Conservation (phyloP, 2,329 filamentous ascomycete genomes). For the Endoconidiophora polonica region DNA sequence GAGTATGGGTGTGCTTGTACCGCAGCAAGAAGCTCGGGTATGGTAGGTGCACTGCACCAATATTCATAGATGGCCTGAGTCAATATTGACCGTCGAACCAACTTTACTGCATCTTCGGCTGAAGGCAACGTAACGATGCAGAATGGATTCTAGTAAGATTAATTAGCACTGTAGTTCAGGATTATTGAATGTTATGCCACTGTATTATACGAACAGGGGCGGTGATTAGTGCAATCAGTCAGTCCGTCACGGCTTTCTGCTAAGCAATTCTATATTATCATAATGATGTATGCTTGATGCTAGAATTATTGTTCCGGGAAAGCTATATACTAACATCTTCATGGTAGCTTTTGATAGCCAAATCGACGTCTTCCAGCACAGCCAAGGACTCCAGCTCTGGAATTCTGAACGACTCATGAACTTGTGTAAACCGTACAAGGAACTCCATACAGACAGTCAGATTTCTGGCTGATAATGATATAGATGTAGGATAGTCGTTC, state of each 20-base stretch:
- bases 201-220: too few relatives aligned
- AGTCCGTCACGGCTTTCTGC: too few relatives aligned
- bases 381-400: conserved; percentile 74
- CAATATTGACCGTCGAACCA: conserved; percentile 66
- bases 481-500: background rate
- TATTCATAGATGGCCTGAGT: conserved; percentile 73
- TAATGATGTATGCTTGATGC: background rate
- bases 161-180: conserved; percentile 13
- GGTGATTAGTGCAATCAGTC: too few relatives aligned
- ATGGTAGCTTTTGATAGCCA: conserved; percentile 62
- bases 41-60: conserved; percentile 58
- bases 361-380: conserved; percentile 43
- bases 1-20: background rate
- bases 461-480: background rate
- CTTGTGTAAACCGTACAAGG: conserved; percentile 75
- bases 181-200: too few relatives aligned
- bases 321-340: conserved; percentile 41
- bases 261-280: too few relatives aligned
- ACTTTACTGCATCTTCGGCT: conserved; percentile 41
- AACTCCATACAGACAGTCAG: conserved; percentile 42
- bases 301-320: conserved; percentile 5
- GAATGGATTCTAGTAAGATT: conserved; percentile 54
- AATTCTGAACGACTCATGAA: conserved; percentile 77
- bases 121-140: conserved; percentile 59
- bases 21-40: conserved; percentile 48